Evolutionary conservation across 202 grass and related monocot species (phyloP).

Genomic region (Alloteropsis angusta): DNA sequence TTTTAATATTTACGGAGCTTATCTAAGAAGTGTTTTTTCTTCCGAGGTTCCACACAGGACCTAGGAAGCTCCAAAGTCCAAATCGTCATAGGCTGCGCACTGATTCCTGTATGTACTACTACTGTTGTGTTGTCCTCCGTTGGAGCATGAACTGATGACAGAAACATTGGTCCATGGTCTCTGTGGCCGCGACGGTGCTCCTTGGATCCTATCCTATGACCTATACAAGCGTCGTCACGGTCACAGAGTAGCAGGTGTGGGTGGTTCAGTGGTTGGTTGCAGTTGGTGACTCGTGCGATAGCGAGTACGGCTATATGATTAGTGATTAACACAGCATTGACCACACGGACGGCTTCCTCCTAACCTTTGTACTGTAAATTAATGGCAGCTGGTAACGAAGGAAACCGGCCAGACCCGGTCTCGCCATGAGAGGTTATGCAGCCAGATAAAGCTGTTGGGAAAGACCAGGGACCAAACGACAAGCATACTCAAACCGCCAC

Average conservation of each 20-base stretch:
- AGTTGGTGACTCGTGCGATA: neutral
- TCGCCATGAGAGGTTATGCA: neutral
- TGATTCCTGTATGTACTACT: too few relatives aligned
- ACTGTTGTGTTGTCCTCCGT: too few relatives aligned
- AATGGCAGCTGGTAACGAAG: too few relatives aligned
- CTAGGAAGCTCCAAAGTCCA: too few relatives aligned
- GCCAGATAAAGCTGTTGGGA: neutral
- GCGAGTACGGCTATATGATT: neutral
- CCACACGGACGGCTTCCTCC: neutral
- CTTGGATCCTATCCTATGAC: too few relatives aligned
- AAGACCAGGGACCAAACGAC: neutral
- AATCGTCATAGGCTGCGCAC: too few relatives aligned
- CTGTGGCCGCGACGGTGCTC: too few relatives aligned
- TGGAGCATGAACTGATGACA: too few relatives aligned
- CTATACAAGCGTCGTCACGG: neutral
- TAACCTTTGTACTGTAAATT: neutral
- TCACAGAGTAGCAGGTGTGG: neutral
- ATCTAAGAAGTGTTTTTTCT: too few relatives aligned
- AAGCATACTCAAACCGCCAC: neutral
- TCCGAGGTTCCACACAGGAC: too few relatives aligned
- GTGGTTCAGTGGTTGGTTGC: conserved; percentile 12
- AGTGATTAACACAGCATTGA: neutral
- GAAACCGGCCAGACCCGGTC: neutral
- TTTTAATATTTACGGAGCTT: too few relatives aligned
- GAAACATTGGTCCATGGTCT: too few relatives aligned